These are phyloP conservation scores for Aspergillus carlsbadensis DNA, from an alignment of 495 filamentous ascomycete genomes.

Conservation along the genomic window DNA sequence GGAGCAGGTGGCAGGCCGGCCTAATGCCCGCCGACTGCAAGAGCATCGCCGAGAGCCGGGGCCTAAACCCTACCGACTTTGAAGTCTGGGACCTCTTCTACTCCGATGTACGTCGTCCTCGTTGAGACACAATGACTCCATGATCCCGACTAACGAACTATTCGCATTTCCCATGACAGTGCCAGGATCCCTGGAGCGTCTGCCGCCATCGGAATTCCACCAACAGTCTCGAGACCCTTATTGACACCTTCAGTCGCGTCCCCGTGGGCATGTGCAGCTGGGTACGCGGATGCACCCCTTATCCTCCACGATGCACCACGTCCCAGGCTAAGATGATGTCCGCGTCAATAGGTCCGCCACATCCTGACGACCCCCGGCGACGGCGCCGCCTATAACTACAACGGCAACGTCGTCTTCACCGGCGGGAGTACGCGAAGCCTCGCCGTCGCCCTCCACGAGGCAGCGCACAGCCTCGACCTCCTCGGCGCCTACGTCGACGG, in stretches of 20 bases:
- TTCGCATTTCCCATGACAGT: not conserved
- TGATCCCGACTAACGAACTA: not conserved
- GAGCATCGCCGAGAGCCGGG: conserved; percentile 7
- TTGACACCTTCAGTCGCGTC: conserved; percentile 1
- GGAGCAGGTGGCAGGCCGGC: conserved; percentile 3
- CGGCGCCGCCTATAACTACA: conserved; percentile 7
- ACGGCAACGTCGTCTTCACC: conserved; percentile 8
- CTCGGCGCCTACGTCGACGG: not conserved
- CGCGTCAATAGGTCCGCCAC: not conserved
- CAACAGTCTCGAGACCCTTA: not conserved
- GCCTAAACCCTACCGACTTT: conserved; percentile 7
- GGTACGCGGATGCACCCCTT: not conserved
- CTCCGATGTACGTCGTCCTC: not conserved
- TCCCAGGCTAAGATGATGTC: not conserved
- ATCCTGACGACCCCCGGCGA: conserved; percentile 9
- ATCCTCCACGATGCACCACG: not conserved
- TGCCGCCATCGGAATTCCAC: conserved; percentile 5
- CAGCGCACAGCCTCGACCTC: conserved; percentile 6
- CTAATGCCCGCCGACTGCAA: conserved; percentile 11
- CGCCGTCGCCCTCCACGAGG: conserved; percentile 11
- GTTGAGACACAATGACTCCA: not conserved
- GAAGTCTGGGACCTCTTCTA: conserved; percentile 11
- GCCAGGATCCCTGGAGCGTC: conserved; percentile 5
- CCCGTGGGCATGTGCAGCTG: conserved; percentile 13
- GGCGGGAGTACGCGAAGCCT: not conserved